phyloP scores from a whole-genome alignment of 805 yeast genomes.

The Cyberlindnera suaveolens region DNA sequence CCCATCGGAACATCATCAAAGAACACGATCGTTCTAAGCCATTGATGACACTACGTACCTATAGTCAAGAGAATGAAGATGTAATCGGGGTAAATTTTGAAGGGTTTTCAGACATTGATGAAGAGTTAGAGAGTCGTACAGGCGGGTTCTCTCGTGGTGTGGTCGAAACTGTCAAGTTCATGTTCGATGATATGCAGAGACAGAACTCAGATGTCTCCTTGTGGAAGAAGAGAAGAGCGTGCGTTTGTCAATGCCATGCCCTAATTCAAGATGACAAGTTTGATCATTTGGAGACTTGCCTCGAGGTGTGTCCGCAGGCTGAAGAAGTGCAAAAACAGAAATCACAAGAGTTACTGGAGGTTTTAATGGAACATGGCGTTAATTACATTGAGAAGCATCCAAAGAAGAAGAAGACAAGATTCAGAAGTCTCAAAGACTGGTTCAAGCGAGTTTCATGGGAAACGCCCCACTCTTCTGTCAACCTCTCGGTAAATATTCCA shows the following conservation, averaged over 20 bases:
- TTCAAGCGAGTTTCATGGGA: background rate
- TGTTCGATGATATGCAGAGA: background rate
- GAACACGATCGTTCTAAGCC: slow-evolving; percentile 28
- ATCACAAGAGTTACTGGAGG: background rate
- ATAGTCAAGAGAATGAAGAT: slow-evolving; percentile 24
- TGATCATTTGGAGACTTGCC: background rate
- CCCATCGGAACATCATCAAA: slow-evolving; percentile 32
- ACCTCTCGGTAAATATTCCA: background rate
- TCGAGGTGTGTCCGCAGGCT: background rate
- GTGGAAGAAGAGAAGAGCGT: background rate
- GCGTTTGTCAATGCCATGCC: background rate
- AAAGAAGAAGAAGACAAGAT: background rate
- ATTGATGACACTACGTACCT: slow-evolving; percentile 34
- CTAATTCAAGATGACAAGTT: background rate
- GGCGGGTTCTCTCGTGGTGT: slow-evolving; percentile 1
- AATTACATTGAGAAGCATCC: slow-evolving; percentile 6
- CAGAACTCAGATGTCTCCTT: background rate
- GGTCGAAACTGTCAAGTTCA: slow-evolving; percentile 1
- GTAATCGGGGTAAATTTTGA: slow-evolving; percentile 3
- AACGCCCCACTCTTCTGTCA: background rate
- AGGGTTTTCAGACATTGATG: slow-evolving; percentile 5
- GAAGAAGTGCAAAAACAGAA: background rate
- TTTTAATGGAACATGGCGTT: slow-evolving; percentile 6
- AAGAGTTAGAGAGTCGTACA: background rate
- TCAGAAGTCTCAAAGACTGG: background rate